Base-by-base conservation (phyloP, 2,329 filamentous ascomycete genomes). In the Lachnum nothofagi region DNA sequence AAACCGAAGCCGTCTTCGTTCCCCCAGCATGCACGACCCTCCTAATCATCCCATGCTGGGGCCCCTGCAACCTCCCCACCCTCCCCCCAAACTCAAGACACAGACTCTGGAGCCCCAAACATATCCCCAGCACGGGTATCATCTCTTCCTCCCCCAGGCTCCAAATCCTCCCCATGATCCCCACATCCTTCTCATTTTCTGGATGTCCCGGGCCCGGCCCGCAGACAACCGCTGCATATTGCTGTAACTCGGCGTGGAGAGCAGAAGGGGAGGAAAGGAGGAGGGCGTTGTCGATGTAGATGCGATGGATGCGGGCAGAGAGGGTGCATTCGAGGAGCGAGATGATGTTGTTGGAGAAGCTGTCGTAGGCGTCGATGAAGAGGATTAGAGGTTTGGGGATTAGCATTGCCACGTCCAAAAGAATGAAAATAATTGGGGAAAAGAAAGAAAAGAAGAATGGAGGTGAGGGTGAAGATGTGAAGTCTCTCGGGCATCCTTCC, bases 311-410 rank as follows among this genome's bases (percentile, higher is more conserved):
- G 14, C 83, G 73, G 17, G 79, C 85, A 51, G 76, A 70, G 7
- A 95, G 75, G 3, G 80, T 75, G 3, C 84, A 81, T 59, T 85
- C 79, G 40, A 97, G 76, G 27, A 95, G 79, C 5, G 87, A 83
- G 45, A 94, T 82, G 61, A 97, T 93, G 70, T 96, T 97, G 70
- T 95, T 91, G 47, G 90, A 88, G 70, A 96, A 98, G 35, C 91
- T 96, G 72, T 98, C 93, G 69, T 95, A 95, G 54, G 91, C 91
- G 67, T 97, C 93, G 58, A 98, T 76, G 70, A 95, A 95, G 55
- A 97, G 80, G 54, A 97, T 85, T 16, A 58, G 49, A 35, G 64
- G 60, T 50, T 65, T 63, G 6, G 53, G 45, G 12, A 53, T 48
- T 42, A 46, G 44, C 63, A 64, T 65, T 49, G 51, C 60, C 46